phyloP scores from a whole-genome alignment of 108 stramenopile species.

The Skeletonema costatum region DNA sequence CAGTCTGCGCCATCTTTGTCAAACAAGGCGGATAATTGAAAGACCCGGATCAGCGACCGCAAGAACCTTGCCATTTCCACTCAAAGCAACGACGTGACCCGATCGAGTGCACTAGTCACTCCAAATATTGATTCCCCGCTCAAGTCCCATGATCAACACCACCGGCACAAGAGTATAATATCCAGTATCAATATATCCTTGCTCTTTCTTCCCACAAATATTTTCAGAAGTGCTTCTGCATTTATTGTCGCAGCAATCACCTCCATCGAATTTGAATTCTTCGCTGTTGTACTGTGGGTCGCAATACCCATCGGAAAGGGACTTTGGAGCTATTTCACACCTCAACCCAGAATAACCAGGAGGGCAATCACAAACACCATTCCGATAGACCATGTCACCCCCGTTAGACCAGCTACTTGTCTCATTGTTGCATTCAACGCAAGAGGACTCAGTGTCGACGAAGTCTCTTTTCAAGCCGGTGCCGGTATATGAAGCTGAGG shows the following conservation, averaged over 20 bases:
- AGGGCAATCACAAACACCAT: background rate
- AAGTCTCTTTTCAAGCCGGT: background rate
- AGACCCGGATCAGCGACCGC: background rate
- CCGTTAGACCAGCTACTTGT: background rate
- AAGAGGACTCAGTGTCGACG: background rate
- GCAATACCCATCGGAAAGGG: background rate
- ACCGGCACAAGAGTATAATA: background rate
- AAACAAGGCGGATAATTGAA: too few species aligned
- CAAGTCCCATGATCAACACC: background rate
- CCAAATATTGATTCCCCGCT: too few species aligned
- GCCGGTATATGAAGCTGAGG: too few species aligned
- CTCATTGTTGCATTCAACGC: background rate
- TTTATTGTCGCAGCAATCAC: constrained; percentile 8
- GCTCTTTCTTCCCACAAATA: constrained; percentile 7
- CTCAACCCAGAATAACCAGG: background rate
- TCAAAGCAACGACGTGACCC: background rate
- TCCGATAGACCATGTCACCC: background rate
- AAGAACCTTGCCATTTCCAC: background rate
- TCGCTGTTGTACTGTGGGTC: too few species aligned
- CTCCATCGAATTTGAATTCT: constrained; percentile 3
- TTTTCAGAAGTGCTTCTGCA: background rate
- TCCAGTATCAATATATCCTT: background rate
- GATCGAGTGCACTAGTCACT: too few species aligned
- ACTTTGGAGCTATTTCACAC: background rate
- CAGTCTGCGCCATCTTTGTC: background rate